Conservation (phyloP, 805 yeast genomes). For the Barnettozyma salicaria region DNA sequence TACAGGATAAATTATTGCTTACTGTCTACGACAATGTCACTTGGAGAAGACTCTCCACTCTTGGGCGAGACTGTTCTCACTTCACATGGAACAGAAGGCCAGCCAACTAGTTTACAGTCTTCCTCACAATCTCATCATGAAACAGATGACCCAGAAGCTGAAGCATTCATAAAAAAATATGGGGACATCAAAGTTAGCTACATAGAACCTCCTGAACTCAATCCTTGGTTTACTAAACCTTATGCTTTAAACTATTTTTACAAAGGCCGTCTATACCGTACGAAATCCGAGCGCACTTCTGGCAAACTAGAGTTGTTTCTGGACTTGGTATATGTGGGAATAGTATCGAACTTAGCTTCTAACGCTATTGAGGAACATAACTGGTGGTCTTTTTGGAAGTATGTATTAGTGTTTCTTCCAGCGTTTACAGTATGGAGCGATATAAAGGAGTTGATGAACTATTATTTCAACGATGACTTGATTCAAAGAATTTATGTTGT, state of each 20-base stretch:
- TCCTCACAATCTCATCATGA: conserved; percentile 28
- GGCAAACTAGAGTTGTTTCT: conserved; percentile 51
- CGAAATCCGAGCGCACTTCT: conserved; percentile 48
- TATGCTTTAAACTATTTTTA: conserved; percentile 57
- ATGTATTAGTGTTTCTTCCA: conserved; percentile 46
- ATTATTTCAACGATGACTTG: conserved; percentile 55
- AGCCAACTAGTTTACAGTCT: too few species aligned
- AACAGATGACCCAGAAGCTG: conserved; percentile 39
- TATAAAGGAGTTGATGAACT: conserved; percentile 56
- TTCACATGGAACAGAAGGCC: too few species aligned
- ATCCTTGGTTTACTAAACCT: conserved; percentile 40
- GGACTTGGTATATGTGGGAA: conserved; percentile 60
- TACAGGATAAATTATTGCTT: too few species aligned
- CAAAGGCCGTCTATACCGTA: conserved; percentile 49
- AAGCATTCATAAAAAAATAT: conserved; percentile 40
- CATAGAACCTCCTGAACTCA: conserved; percentile 35
- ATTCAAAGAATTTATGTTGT: conserved; percentile 45
- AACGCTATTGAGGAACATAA: conserved; percentile 44
- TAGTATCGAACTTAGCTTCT: conserved; percentile 53
- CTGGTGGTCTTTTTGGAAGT: conserved; percentile 41
- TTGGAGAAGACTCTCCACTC: too few species aligned
- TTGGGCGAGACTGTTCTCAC: too few species aligned
- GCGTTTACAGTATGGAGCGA: conserved; percentile 66
- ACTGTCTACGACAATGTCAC: too few species aligned
- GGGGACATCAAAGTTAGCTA: conserved; percentile 44